These are phyloP conservation scores for Escovopsis sp. DNA, from an alignment of 2,329 filamentous ascomycete genomes.

Conservation along the genomic window DNA sequence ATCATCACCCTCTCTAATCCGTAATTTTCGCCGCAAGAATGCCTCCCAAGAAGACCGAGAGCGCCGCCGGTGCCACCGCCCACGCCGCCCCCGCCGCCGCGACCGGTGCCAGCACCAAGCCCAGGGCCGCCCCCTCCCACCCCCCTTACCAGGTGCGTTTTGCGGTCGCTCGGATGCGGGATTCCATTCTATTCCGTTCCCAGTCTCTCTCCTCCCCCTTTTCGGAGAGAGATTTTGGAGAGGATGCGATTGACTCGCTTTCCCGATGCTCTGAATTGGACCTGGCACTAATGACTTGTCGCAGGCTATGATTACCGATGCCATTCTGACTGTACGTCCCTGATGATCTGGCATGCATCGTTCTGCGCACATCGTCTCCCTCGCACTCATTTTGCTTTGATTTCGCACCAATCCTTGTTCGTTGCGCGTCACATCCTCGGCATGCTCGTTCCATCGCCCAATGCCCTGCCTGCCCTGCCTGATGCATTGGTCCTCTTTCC, in stretches of 20 bases:
- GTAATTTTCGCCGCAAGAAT: conserved; percentile 25
- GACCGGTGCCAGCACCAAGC: conserved; percentile 21
- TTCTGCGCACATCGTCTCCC: conserved; percentile 9
- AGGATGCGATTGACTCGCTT: neutral
- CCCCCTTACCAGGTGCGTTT: conserved; percentile 44
- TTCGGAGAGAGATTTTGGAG: neutral
- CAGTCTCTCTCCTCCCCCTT: conserved; percentile 6
- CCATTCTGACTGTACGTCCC: conserved; percentile 43
- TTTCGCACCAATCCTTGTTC: neutral
- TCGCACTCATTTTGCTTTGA: conserved; percentile 3
- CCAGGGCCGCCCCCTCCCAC: conserved; percentile 35
- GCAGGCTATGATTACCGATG: conserved; percentile 49
- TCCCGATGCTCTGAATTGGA: no score
- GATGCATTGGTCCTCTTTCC: neutral
- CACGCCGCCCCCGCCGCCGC: conserved; percentile 11
- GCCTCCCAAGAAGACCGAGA: conserved; percentile 44
- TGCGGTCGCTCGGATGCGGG: neutral
- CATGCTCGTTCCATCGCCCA: neutral
- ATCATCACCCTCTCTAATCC: no score
- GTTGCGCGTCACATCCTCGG: neutral
- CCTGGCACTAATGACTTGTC: conserved; percentile 10
- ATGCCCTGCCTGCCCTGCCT: neutral
- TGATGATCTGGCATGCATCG: conserved; percentile 4
- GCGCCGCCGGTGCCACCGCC: conserved; percentile 12
- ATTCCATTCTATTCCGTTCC: conserved; percentile 1